Conservation (phyloP, 2,329 filamentous ascomycete genomes). For the Westerdykella aurantiaca region DNA sequence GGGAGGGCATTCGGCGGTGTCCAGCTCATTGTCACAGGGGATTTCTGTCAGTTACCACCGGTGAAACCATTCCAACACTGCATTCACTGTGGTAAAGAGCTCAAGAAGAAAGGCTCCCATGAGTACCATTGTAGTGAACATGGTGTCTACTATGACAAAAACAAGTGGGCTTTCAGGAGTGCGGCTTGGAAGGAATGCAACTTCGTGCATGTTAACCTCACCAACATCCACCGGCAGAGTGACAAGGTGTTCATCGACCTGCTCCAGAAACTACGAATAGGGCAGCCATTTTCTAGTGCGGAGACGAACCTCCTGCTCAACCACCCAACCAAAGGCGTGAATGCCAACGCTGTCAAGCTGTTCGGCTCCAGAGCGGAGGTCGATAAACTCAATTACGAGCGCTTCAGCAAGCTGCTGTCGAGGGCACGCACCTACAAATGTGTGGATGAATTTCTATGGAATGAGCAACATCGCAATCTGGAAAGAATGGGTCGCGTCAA, state of each 20-base stretch:
- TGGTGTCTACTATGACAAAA: constrained; percentile 40
- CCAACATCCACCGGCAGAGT: constrained; percentile 52
- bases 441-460: constrained; percentile 42
- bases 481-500: constrained; percentile 9
- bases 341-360: constrained; percentile 43
- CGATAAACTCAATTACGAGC: constrained; percentile 27
- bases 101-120: constrained; percentile 6
- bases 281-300: constrained; percentile 31
- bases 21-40: constrained; percentile 54
- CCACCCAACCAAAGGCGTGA: constrained; percentile 26
- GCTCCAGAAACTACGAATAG: constrained; percentile 51
- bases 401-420: constrained; percentile 27
- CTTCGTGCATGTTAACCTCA: constrained; percentile 51
- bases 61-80: constrained; percentile 54
- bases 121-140: constrained; percentile 14
- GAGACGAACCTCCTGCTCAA: constrained; percentile 45
- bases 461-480: constrained; percentile 20
- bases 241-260: constrained; percentile 51
- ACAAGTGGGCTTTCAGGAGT: constrained; percentile 59
- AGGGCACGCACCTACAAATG: constrained; percentile 22
- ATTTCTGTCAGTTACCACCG: constrained; percentile 54
- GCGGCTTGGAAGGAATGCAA: constrained; percentile 50
- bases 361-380: constrained; percentile 40
- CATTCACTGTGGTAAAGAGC: constrained; percentile 43
- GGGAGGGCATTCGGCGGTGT: constrained; percentile 42